phyloP scores from a whole-genome alignment of 306 rosid species.

The Quercus aquifolioides region DNA sequence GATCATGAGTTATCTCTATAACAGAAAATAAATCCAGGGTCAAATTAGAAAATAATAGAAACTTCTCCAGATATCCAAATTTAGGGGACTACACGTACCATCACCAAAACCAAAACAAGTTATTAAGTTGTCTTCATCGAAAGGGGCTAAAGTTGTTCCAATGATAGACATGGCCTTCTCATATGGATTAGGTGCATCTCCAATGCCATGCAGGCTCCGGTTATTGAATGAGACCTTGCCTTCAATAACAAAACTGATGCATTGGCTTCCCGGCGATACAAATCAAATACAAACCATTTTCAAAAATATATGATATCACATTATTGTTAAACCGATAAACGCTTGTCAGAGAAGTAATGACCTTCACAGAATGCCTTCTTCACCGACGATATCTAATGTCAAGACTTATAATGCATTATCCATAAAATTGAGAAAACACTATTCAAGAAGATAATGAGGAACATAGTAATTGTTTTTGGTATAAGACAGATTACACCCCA shows the following conservation, averaged over 20 bases:
- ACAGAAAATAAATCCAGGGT: slow-evolving; percentile 9
- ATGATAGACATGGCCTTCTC: slow-evolving; percentile 73
- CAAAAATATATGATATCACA: not conserved
- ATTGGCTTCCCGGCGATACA: not conserved
- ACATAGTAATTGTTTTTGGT: no score
- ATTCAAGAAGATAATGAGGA: no score
- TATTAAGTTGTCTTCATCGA: slow-evolving; percentile 86
- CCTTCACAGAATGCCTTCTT: not conserved
- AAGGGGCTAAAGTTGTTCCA: slow-evolving; percentile 87
- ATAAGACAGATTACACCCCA: no score
- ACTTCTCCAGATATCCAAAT: not conserved
- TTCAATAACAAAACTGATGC: no score
- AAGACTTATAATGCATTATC: not conserved
- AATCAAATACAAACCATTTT: slow-evolving; percentile 1
- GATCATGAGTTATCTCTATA: slow-evolving; percentile 78
- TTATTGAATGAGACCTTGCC: slow-evolving; percentile 60
- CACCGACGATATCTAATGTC: not conserved
- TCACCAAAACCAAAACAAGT: slow-evolving; percentile 96
- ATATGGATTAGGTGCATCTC: slow-evolving; percentile 73
- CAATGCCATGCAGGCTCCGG: slow-evolving; percentile 68
- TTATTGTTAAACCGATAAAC: not conserved
- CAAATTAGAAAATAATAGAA: slow-evolving; percentile 3
- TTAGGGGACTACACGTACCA: slow-evolving; percentile 39
- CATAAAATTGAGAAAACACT: no score
- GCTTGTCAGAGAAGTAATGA: not conserved